Evolutionary conservation across 192 early-diverging fungal genomes (phyloP), one percentile per base, ranked within the genome.

Genomic region (Podila clonocystis): DNA sequence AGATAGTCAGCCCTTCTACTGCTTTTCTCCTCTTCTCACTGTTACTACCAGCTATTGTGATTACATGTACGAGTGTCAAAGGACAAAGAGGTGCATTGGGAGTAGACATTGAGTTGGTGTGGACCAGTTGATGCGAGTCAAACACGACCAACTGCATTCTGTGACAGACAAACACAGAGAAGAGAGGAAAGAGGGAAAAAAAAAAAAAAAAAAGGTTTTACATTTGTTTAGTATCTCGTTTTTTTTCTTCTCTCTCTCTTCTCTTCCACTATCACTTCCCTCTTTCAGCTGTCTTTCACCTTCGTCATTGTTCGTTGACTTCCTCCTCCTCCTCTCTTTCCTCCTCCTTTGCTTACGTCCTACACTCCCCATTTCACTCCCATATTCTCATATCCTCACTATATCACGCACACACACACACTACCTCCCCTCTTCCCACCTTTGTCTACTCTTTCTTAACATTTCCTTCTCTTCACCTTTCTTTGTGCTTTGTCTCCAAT

Each of bases 301-400:
- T 50, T 65, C 12, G n/a, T 63, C 63, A 33, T 33, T 45, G 34
- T 45, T 48, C 24, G 22, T 64, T 64, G 9, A 31, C 20, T 33
- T 31, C 61, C 36, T 63, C 36, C 24, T 31, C 30, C 33, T 63
- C 36, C 29, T 62, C 64, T 58, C 63, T 29, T 58, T 69, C 30
- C 24, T 34, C 20, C 31, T 50, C 36, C 13, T 45, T 68, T 24
- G 28, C 34, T 77, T 50, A 15, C 58, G 45, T 76, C 26, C 31
- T 60, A 26, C 33, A 33, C 33, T 31, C n/a, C n/a, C n/a, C n/a
- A n/a, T n/a, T 64, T 33, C 45, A 19, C 30, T 34, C 24, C 28
- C 30, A 26, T 58, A 6, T 2, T n/a, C 30, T 48, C 22, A 11
- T 50, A 15, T 45, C 20, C 20, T 29, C 65, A 2, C 28, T n/a